Evolutionary conservation across 2,329 filamentous ascomycete species (phyloP).

Genomic region (Rutstroemia sydowiana): DNA sequence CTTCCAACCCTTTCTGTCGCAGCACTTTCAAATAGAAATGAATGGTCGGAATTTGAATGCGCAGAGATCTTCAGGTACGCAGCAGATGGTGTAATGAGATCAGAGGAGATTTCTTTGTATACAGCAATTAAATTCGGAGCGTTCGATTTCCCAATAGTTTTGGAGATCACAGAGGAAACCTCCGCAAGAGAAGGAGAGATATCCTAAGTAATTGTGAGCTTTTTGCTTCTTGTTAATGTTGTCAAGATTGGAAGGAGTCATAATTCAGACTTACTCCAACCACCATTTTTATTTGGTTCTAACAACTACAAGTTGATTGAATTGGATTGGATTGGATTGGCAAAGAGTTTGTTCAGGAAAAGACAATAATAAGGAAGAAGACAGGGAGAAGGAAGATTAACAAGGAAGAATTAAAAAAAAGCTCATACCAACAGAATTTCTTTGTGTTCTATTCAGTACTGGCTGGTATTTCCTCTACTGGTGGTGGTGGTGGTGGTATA

Average conservation of each 20-base stretch:
- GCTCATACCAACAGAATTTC: too few relatives aligned
- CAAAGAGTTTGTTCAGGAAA: too few relatives aligned
- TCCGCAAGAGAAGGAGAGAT: conserved; percentile 54
- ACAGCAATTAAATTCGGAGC: conserved; percentile 72
- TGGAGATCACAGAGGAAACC: conserved; percentile 47
- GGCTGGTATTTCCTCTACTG: too few relatives aligned
- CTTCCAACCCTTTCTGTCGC: conserved; percentile 88
- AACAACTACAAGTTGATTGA: too few relatives aligned
- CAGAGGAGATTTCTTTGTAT: conserved; percentile 78
- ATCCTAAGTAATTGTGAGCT: conserved; percentile 32
- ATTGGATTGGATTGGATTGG: too few relatives aligned
- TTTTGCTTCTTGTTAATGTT: too few relatives aligned
- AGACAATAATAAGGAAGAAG: too few relatives aligned
- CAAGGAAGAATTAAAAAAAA: too few relatives aligned
- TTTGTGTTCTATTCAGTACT: too few relatives aligned
- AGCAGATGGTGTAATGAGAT: conserved; percentile 88
- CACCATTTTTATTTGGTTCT: conserved; percentile 21
- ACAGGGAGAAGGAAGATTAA: too few relatives aligned
- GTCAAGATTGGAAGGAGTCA: conserved; percentile 15
- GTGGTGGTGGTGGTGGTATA: too few relatives aligned
- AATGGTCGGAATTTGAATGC: conserved; percentile 68
- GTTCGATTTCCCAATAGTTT: conserved; percentile 42
- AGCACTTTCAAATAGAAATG: conserved; percentile 93
- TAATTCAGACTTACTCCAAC: conserved; percentile 19
- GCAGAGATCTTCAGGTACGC: conserved; percentile 88